Conservation (phyloP, 306 rosid genomes). For the Vicia faba region DNA sequence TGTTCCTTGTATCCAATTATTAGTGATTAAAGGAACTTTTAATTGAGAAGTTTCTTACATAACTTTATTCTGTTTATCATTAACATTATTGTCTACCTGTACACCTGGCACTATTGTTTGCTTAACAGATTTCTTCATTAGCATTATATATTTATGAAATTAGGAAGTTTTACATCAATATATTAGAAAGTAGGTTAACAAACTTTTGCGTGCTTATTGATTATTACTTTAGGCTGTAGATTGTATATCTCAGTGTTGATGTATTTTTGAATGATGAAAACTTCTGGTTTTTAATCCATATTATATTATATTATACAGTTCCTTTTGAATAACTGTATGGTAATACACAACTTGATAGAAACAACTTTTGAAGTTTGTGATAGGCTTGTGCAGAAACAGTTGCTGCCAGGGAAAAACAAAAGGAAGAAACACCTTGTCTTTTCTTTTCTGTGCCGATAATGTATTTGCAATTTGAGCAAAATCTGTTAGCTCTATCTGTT, state of each 20-base stretch:
- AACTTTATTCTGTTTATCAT: neutral
- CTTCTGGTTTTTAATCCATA: neutral
- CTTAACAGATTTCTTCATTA: neutral
- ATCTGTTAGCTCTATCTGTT: slow-evolving; percentile 12
- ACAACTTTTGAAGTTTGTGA: slow-evolving; percentile 20
- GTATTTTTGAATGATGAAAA: neutral
- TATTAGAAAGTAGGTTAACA: neutral
- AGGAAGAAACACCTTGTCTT: slow-evolving; percentile 10
- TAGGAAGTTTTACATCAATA: neutral
- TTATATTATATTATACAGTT: neutral
- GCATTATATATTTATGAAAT: neutral
- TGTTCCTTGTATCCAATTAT: neutral
- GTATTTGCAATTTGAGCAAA: slow-evolving; percentile 27
- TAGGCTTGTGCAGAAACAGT: slow-evolving; percentile 19
- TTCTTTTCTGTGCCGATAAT: slow-evolving; percentile 8
- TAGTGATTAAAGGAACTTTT: slow-evolving; percentile 1
- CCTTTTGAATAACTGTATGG: slow-evolving; percentile 11
- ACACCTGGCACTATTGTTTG: neutral
- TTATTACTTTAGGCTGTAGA: neutral
- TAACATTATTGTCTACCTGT: neutral
- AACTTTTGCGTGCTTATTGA: slow-evolving; percentile 6
- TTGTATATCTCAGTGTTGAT: slow-evolving; percentile 12
- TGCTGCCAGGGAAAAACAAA: neutral
- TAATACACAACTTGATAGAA: neutral
- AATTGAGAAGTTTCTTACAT: slow-evolving; percentile 13